Base-by-base conservation (phyloP, 371 early-diverging fungal genomes). In the Sporodiniella umbellata region DNA sequence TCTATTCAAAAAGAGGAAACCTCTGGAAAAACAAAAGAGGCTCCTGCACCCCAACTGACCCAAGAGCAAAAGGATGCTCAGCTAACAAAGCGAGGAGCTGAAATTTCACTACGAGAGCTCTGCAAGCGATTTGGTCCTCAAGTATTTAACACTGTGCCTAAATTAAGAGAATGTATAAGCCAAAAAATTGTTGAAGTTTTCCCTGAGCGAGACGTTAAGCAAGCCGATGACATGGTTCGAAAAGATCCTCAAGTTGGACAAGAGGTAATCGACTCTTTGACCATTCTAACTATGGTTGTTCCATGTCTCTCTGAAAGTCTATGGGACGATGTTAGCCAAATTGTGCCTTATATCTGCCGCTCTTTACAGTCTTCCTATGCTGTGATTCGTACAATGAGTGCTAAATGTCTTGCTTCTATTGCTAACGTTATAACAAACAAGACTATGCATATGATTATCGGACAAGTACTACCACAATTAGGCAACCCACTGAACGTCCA, bases 21-120 rank as follows among this genome's bases (percentile, higher is more conserved):
- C 1, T 28, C 54, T 14, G 62, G 60, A 17, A 23, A 44, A 17
- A 56, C 56, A 24, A 46, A 33, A 8, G 48, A 28, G 7, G 8
- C 24, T 1, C 19, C 43, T 58, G 80, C 61, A 60, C 79, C 69
- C 60, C 55, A 54, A 40, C 47, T 72, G 2, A 68, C 80, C 0
- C 55, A 66, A 21, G 64, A 66, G 12, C 64, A 76, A 21, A 78
- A 73, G 42, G 72, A 75, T 6, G 81, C 81, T 1, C 77, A 78
- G 23, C 57, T 85, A 42, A 83, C 89, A 51, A 80, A 89, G 12
- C 87, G 96, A 12, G 98, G 98, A 14, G 95, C 95, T 3, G 83
- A 88, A 42, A 60, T 68, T 8, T 83, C 94, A 1, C 60, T 95
- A 19, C 63, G 74, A 24, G 78, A 80, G 18, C 68, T 95, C 7